Percentiles rank a stretch among this genome's conserved stretches.
Conservation (phyloP, 768 basidiomycete genomes). For the Mrakia gelida region DNA sequence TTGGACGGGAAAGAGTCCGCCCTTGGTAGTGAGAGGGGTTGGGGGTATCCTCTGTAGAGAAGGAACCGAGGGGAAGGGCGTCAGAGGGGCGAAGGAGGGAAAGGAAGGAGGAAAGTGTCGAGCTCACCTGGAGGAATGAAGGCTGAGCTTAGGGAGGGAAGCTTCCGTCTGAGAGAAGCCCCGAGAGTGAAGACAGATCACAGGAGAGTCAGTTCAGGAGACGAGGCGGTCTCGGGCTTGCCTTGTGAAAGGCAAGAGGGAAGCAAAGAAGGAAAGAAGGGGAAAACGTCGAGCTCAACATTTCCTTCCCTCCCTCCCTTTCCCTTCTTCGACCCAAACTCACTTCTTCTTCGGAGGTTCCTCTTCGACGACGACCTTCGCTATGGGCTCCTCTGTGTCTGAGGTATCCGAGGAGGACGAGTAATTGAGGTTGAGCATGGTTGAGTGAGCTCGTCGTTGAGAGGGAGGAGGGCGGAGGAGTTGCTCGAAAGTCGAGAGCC, state of each 20-base stretch:
- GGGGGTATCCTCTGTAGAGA: not conserved
- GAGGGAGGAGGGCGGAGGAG: no score
- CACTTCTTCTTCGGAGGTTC: constrained; percentile 9
- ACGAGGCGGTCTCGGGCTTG: not conserved
- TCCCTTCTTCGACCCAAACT: not conserved
- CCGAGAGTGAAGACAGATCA: not conserved
- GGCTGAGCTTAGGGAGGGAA: no score
- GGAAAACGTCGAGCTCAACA: constrained; percentile 2
- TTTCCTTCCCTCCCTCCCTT: not conserved
- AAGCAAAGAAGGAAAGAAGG: not conserved
- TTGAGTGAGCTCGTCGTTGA: no score
- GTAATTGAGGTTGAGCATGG: constrained; percentile 23
- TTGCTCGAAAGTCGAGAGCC: no score
- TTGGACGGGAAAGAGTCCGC: constrained; percentile 8
- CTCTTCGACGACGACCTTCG: not conserved
- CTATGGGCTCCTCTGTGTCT: not conserved
- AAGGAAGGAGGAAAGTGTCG: not conserved
- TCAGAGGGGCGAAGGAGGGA: not conserved
- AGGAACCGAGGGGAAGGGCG: not conserved
- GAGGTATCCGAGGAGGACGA: constrained; percentile 12
- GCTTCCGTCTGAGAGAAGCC: no score
- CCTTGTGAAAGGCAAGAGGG: not conserved
- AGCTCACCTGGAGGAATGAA: no score
- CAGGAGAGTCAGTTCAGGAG: not conserved
- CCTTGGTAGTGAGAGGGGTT: constrained; percentile 7